Percentiles rank a stretch among this genome's conserved stretches.
Evolutionary conservation across 495 filamentous ascomycete species (phyloP).

Genomic region (Aspergillus egyptiacus): DNA sequence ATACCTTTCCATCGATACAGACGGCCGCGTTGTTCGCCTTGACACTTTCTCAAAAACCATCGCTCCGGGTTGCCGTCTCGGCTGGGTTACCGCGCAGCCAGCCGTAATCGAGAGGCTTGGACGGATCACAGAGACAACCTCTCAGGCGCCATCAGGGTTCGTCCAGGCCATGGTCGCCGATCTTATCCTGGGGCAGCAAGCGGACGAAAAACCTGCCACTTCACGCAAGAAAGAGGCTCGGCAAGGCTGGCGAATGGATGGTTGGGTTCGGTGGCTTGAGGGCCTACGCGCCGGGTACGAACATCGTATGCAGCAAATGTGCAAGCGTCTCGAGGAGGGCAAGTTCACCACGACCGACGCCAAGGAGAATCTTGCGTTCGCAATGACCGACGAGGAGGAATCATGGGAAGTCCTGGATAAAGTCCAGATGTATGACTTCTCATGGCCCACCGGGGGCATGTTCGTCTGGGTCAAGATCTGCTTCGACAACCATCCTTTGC

Average conservation of each 20-base stretch:
- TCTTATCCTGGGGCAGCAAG: slow-evolving; percentile 64
- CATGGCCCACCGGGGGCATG: slow-evolving; percentile 85
- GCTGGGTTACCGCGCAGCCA: slow-evolving; percentile 79
- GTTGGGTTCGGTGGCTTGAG: slow-evolving; percentile 85
- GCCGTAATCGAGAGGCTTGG: slow-evolving; percentile 66
- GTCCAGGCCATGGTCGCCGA: slow-evolving; percentile 76
- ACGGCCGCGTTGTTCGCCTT: slow-evolving; percentile 81
- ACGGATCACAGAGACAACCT: slow-evolving; percentile 65
- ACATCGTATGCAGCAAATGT: slow-evolving; percentile 73
- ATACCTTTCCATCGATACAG: slow-evolving; percentile 66
- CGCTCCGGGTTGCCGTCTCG: slow-evolving; percentile 66
- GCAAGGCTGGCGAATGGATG: slow-evolving; percentile 70
- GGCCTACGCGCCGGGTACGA: slow-evolving; percentile 79
- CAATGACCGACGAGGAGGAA: slow-evolving; percentile 35
- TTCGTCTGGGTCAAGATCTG: slow-evolving; percentile 75
- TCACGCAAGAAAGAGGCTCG: slow-evolving; percentile 26
- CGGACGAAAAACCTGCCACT: slow-evolving; percentile 20
- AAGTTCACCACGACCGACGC: slow-evolving; percentile 47
- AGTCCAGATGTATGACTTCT: slow-evolving; percentile 63
- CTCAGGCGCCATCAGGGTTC: slow-evolving; percentile 83
- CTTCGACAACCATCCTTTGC: slow-evolving; percentile 67
- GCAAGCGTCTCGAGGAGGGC: slow-evolving; percentile 58
- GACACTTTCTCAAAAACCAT: slow-evolving; percentile 82
- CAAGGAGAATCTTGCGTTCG: slow-evolving; percentile 28
- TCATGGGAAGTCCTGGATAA: slow-evolving; percentile 65